Percentiles rank a stretch among this genome's conserved stretches.
Conservation (phyloP, 345 rosid species). For the Brassica cretica region DNA sequence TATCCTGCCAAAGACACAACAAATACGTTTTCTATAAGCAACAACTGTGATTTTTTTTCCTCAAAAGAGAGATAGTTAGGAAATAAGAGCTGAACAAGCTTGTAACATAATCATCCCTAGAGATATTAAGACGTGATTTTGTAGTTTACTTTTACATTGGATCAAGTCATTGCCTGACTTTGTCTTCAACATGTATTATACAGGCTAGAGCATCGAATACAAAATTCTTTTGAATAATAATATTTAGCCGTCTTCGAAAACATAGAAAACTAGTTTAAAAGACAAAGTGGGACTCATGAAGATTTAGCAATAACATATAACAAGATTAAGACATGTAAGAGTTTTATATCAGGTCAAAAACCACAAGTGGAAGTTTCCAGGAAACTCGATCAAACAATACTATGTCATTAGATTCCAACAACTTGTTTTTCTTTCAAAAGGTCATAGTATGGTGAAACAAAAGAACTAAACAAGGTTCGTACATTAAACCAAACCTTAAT, state of each 20-base stretch:
- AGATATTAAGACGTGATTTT: constrained; percentile 18
- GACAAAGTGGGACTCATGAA: constrained; percentile 18
- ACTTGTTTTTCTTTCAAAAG: neutral
- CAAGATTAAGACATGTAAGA: constrained; percentile 1
- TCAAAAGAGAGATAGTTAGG: neutral
- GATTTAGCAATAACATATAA: neutral
- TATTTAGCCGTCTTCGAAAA: constrained; percentile 12
- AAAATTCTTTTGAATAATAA: constrained; percentile 6
- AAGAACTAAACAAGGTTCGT: neutral
- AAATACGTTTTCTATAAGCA: neutral
- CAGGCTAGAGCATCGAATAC: constrained; percentile 19
- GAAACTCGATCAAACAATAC: neutral
- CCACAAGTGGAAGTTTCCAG: neutral
- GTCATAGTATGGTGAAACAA: neutral
- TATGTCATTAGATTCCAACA: neutral
- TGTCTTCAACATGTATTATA: constrained; percentile 20
- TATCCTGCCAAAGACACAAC: constrained; percentile 34
- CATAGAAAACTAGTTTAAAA: constrained; percentile 2
- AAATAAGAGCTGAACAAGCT: constrained; percentile 8
- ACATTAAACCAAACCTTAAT: neutral
- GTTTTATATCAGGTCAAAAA: neutral
- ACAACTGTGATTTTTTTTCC: neutral
- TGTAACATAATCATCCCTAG: neutral
- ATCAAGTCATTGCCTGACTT: constrained; percentile 34
- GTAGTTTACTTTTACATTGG: constrained; percentile 26